Percentiles rank a stretch among this genome's conserved stretches.
Evolutionary conservation across 352 stramenopile species (phyloP).

Genomic region (Nothophytophthora sp.): DNA sequence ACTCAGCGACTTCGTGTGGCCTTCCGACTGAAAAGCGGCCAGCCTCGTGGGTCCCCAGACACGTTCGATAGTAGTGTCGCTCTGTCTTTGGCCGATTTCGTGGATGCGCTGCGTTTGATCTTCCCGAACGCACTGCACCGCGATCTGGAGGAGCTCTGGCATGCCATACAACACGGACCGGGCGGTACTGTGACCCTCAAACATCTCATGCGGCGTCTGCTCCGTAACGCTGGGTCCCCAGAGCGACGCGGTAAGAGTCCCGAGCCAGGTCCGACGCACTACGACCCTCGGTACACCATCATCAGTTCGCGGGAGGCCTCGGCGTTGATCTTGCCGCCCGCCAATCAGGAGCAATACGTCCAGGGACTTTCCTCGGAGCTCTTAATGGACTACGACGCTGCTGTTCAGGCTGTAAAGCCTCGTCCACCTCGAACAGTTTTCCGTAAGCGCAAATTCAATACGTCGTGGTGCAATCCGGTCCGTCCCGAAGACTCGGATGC

Average conservation of each 20-base stretch:
- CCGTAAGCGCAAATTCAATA: constrained; percentile 53
- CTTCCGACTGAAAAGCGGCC: constrained; percentile 37
- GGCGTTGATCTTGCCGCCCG: constrained; percentile 57
- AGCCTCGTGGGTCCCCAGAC: not conserved
- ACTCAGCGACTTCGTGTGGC: constrained; percentile 53
- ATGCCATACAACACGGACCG: constrained; percentile 16
- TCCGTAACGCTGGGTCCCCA: constrained; percentile 5
- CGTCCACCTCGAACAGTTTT: constrained; percentile 46
- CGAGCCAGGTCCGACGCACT: constrained; percentile 70
- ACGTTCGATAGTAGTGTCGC: not conserved
- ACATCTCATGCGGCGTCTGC: constrained; percentile 19
- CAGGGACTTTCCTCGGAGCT: constrained; percentile 49
- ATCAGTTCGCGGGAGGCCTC: constrained; percentile 38
- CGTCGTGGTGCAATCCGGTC: constrained; percentile 83
- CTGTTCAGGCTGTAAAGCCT: constrained; percentile 60
- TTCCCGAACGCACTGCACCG: constrained; percentile 53
- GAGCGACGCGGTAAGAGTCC: constrained; percentile 47
- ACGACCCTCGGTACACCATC: constrained; percentile 49
- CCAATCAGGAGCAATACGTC: constrained; percentile 19
- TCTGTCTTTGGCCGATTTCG: constrained; percentile 38
- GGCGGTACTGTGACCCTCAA: constrained; percentile 22
- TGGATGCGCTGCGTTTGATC: constrained; percentile 42
- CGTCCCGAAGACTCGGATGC: constrained; percentile 3
- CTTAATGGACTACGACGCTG: constrained; percentile 72
- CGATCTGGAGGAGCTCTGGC: constrained; percentile 66